Evolutionary conservation across 1,284 basidiomycete species (phyloP).

Genomic region (Vanrija sp.): DNA sequence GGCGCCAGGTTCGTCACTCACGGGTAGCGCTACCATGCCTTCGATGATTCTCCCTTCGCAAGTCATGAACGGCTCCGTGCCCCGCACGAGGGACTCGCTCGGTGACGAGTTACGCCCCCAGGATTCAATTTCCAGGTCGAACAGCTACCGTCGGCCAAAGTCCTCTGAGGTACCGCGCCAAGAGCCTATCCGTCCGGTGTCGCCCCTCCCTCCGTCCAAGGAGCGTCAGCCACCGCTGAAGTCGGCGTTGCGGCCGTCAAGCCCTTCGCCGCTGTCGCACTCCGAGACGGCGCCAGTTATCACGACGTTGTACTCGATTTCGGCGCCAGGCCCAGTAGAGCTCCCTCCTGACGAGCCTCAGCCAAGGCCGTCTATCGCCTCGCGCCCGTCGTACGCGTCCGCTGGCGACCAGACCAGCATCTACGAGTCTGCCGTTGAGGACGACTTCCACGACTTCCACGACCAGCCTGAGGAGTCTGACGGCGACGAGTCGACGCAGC

Average conservation of each 20-base stretch:
- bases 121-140: constrained; percentile 29
- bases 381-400: neutral
- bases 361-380: neutral
- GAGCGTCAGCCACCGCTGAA: constrained; percentile 44
- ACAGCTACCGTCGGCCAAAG: constrained; percentile 5
- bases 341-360: constrained; percentile 14
- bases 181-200: constrained; percentile 5
- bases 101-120: constrained; percentile 15
- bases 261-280: constrained; percentile 20
- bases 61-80: neutral
- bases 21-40: neutral
- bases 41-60: constrained; percentile 10
- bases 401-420: constrained; percentile 35
- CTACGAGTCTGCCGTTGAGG: constrained; percentile 46
- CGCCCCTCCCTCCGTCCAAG: constrained; percentile 41
- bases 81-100: neutral
- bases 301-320: constrained; percentile 35
- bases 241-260: constrained; percentile 43
- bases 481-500: constrained; percentile 26
- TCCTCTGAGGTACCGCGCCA: constrained; percentile 10
- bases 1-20: constrained; percentile 41
- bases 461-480: constrained; percentile 27
- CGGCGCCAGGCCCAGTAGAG: constrained; percentile 41
- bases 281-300: constrained; percentile 4
- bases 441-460: constrained; percentile 8